These are phyloP conservation scores for Acacia melanoxylon DNA, from an alignment of 306 rosid genomes.

Conservation along the genomic window DNA sequence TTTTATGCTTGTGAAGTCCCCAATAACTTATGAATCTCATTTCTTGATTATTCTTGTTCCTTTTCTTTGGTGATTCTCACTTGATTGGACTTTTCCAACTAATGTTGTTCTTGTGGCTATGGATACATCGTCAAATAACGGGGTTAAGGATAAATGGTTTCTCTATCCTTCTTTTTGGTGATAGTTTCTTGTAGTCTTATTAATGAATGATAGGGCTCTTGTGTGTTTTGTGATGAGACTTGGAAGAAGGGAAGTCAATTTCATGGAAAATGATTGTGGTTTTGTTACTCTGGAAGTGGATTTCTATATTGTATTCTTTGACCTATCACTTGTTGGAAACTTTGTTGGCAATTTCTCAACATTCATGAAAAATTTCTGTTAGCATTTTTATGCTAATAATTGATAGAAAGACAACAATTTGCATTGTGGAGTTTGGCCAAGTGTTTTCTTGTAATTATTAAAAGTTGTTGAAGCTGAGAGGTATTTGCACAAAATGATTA, in stretches of 20 bases:
- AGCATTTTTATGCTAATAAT: slow-evolving; percentile 30
- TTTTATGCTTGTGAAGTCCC: slow-evolving; percentile 1
- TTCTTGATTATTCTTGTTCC: background rate
- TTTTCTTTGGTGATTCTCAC: background rate
- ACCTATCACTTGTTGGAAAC: background rate
- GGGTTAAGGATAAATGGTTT: background rate
- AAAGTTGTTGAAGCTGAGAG: slow-evolving; percentile 69
- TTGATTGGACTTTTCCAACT: background rate
- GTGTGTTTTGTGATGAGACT: slow-evolving; percentile 14
- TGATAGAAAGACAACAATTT: slow-evolving; percentile 30
- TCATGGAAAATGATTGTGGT: slow-evolving; percentile 21
- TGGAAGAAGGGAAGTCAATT: slow-evolving; percentile 25
- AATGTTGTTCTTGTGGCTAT: background rate
- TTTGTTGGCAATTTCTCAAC: slow-evolving; percentile 22
- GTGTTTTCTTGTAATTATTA: slow-evolving; percentile 35
- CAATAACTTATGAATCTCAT: background rate
- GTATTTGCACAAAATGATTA: slow-evolving; percentile 74
- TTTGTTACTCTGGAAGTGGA: slow-evolving; percentile 14
- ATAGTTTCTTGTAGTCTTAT: slow-evolving; percentile 15
- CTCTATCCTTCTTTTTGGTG: background rate
- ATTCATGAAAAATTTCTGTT: slow-evolving; percentile 34
- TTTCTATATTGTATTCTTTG: background rate
- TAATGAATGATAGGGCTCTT: slow-evolving; percentile 13
- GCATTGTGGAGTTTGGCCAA: slow-evolving; percentile 37
- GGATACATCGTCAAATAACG: background rate